Percentiles rank a stretch among this genome's conserved stretches.
Conservation (phyloP, 2,329 filamentous ascomycete species). For the Mycosphaerella arachidis region DNA sequence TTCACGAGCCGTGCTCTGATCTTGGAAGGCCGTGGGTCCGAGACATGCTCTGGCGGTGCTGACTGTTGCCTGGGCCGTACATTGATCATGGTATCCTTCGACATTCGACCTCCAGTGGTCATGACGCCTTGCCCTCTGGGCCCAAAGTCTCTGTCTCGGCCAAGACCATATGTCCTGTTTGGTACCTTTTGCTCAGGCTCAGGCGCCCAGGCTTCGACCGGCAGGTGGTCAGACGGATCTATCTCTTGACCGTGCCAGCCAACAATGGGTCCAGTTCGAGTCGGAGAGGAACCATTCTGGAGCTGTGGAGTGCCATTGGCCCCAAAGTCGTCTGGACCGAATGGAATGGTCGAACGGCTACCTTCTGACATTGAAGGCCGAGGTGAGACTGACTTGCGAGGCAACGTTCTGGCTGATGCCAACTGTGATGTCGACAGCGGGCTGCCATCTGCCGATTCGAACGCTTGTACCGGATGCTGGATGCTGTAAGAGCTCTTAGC, state of each 20-base stretch:
- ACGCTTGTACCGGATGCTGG: conserved; percentile 31
- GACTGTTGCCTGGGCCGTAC: conserved; percentile 26
- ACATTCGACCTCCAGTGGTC: conserved; percentile 17
- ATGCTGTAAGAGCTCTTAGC: conserved; percentile 28
- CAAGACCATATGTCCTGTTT: conserved; percentile 33
- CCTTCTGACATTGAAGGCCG: conserved; percentile 50
- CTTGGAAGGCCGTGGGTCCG: conserved; percentile 27
- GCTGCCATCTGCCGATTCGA: conserved; percentile 35
- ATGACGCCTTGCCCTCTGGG: conserved; percentile 23
- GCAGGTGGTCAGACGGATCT: conserved; percentile 75
- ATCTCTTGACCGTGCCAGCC: conserved; percentile 71
- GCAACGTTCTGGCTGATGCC: conserved; percentile 22
- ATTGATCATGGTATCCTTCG: conserved; percentile 32
- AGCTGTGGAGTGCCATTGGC: conserved; percentile 51
- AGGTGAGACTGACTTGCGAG: conserved; percentile 71
- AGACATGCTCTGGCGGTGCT: conserved; percentile 33
- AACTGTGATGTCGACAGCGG: conserved; percentile 36
- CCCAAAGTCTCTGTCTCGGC: conserved; percentile 33
- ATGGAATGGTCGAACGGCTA: conserved; percentile 59
- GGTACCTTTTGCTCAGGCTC: conserved; percentile 62
- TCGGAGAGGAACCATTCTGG: neutral
- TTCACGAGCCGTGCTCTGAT: conserved; percentile 60
- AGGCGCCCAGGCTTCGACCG: conserved; percentile 71
- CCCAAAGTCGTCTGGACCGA: conserved; percentile 72
- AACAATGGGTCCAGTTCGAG: conserved; percentile 61